These are phyloP conservation scores for Clausena lansium DNA, from an alignment of 345 rosid species.

Conservation along the genomic window DNA sequence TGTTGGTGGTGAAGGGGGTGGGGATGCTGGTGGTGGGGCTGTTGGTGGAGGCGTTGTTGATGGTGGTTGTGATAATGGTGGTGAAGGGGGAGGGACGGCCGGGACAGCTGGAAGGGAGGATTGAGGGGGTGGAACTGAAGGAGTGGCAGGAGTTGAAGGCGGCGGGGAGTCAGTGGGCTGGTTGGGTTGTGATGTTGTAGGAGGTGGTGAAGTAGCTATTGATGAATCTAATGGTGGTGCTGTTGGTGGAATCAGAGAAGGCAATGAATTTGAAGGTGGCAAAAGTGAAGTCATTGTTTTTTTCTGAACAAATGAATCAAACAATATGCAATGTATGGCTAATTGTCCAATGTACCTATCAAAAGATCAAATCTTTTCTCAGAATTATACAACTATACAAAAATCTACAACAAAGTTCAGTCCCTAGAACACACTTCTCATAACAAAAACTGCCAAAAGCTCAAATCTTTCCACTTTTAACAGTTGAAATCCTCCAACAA, in stretches of 20 bases:
- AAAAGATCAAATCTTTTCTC: conserved; percentile 1
- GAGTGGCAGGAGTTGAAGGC: conserved; percentile 33
- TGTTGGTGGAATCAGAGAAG: conserved; percentile 37
- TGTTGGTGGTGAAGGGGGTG: conserved; percentile 38
- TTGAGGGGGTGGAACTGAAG: conserved; percentile 35
- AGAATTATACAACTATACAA: conserved; percentile 1
- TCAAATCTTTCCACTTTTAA: not conserved
- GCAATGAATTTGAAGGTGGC: conserved; percentile 42
- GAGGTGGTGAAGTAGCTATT: conserved; percentile 39
- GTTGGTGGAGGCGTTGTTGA: conserved; percentile 37
- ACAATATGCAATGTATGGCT: conserved; percentile 10
- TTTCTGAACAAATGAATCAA: conserved; percentile 6
- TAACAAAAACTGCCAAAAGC: not conserved
- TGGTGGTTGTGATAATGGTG: conserved; percentile 29
- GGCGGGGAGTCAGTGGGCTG: conserved; percentile 37
- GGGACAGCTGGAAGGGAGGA: conserved; percentile 50
- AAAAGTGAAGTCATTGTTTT: conserved; percentile 48
- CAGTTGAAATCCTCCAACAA: conserved; percentile 4
- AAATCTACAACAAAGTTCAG: not conserved
- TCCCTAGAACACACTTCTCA: not conserved
- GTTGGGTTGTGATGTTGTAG: conserved; percentile 36
- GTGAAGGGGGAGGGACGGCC: conserved; percentile 37
- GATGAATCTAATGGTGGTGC: conserved; percentile 36
- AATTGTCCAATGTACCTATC: conserved; percentile 21
- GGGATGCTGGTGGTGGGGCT: conserved; percentile 41